Evolutionary conservation across 441 rosid genomes (phyloP), one percentile per base, ranked within the genome.

Genomic region (Sinapis alba): DNA sequence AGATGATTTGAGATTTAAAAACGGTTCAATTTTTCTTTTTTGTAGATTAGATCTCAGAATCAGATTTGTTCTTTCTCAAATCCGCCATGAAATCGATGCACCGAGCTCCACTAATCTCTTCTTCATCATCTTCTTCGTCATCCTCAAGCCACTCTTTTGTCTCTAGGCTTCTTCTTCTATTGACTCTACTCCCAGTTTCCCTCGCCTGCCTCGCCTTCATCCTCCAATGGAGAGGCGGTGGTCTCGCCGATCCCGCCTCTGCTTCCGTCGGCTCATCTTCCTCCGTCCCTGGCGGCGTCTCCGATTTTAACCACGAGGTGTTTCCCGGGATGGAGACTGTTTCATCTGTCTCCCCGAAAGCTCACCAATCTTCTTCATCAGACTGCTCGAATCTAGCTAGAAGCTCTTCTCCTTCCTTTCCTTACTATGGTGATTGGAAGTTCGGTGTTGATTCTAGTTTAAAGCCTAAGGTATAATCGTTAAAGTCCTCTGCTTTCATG

Each of bases 311-410:
- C 78, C 91, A 86, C 71, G 94, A 87, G 81, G 86, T 89, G 36
- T 91, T 95, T 75, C 97, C 98, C 0, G 99, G 99, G n/a, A 95
- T 88, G 97, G 98, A 95, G 83, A 73, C 86, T 62, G 81, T 85
- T 15, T 82, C 97, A 8, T 77, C 91, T 57, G 87, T 86, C 45
- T 83, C 94, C 19, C 83, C 96, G 0, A 86, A 86, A 43, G 58
- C 84, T 56, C 94, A 84, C 45, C 81, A 85, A 21, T 83, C 91
- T 0, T 72, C 91, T 0, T 72, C 83, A 0, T 81, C 92, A 11
- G 95, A 89, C 77, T 92, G 97, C 73, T 69, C 80, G 7, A 81
- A 58, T 76, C 96, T 94, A 34, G 87, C 70, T 10, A 88, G 90
- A 10, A 85, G 86, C 80, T 85, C 89, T 58, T 88, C 96, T n/a